A percentile compares a stretch with the other conserved stretches of the same genome.
These are phyloP conservation scores for Vickermania spadyakhi DNA, from an alignment of 208 protist genomes.

Conservation along the genomic window DNA sequence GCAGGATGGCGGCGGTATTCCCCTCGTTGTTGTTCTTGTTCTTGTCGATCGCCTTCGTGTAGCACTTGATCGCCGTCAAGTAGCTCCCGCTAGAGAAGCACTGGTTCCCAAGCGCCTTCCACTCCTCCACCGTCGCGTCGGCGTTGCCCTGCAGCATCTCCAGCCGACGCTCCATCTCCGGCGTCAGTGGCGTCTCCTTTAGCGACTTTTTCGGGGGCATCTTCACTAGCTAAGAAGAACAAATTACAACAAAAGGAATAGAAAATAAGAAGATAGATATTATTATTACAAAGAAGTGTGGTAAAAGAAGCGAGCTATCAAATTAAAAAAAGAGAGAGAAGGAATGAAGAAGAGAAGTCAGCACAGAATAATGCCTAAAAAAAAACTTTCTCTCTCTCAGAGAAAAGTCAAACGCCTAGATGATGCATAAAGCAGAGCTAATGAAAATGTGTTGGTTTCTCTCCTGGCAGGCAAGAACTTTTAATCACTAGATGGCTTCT, in stretches of 20 bases:
- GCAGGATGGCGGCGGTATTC: constrained; percentile 42
- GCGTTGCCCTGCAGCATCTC: constrained; percentile 5
- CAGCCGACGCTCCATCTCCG: constrained; percentile 25
- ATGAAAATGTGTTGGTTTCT: no score
- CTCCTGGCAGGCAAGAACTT: no score
- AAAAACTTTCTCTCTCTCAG: no score
- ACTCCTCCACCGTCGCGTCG: constrained; percentile 16
- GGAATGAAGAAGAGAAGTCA: background rate
- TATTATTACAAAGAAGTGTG: background rate
- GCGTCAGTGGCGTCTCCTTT: constrained; percentile 39
- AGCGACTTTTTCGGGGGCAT: constrained; percentile 13
- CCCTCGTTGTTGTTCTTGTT: constrained; percentile 14
- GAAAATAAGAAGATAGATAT: constrained; percentile 4
- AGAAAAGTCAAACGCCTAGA: no score
- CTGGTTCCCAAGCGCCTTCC: constrained; percentile 75
- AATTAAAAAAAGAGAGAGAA: background rate
- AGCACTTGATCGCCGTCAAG: constrained; percentile 73
- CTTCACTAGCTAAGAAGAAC: background rate
- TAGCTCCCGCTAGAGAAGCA: constrained; percentile 52
- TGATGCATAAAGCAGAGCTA: no score
- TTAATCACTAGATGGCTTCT: no score
- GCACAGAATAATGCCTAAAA: no score
- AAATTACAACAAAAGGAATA: background rate
- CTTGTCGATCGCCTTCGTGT: constrained; percentile 61
- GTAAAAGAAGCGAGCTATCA: background rate